Conservation (phyloP, 2,329 filamentous ascomycete genomes). For the Aspergillus nomiae region DNA sequence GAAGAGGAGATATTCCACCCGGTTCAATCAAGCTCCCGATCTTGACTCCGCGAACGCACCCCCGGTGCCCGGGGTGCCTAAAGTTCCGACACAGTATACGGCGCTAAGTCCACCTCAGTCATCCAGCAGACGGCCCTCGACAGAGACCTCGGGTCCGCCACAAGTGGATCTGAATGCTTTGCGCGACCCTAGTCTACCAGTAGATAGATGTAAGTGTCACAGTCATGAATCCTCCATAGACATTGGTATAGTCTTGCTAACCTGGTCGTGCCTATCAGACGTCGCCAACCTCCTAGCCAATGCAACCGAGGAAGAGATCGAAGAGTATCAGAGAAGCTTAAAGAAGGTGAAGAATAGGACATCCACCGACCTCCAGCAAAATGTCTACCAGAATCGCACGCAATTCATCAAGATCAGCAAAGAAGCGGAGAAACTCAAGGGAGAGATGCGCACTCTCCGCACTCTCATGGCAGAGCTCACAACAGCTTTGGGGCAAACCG, state of each 20-base stretch:
- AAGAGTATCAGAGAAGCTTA: conserved; percentile 74
- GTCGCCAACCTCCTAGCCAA: conserved; percentile 71
- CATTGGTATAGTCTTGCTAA: conserved; percentile 18
- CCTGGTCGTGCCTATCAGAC: conserved; percentile 29
- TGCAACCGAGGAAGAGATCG: conserved; percentile 84
- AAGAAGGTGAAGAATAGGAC: conserved; percentile 77
- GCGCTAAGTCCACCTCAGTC: conserved; percentile 45
- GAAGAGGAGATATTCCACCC: conserved; percentile 90
- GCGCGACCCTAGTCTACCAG: conserved; percentile 73
- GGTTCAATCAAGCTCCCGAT: conserved; percentile 76
- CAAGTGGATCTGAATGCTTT: conserved; percentile 75
- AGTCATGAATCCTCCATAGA: conserved; percentile 3
- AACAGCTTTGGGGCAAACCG: conserved; percentile 58
- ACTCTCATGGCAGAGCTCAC: conserved; percentile 93
- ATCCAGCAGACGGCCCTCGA: conserved; percentile 50
- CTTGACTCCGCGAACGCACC: conserved; percentile 65
- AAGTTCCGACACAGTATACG: conserved; percentile 62
- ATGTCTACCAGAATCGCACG: conserved; percentile 93
- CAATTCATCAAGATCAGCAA: conserved; percentile 99
- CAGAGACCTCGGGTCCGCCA: conserved; percentile 61
- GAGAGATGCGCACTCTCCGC: conserved; percentile 87
- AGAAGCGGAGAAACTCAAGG: conserved; percentile 96
- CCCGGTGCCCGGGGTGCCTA: conserved; percentile 69
- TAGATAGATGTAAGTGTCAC: conserved; percentile 70
- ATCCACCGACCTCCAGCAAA: conserved; percentile 84